phyloP scores from a whole-genome alignment of 208 protist species.

The Trypanosoma conorhini region DNA sequence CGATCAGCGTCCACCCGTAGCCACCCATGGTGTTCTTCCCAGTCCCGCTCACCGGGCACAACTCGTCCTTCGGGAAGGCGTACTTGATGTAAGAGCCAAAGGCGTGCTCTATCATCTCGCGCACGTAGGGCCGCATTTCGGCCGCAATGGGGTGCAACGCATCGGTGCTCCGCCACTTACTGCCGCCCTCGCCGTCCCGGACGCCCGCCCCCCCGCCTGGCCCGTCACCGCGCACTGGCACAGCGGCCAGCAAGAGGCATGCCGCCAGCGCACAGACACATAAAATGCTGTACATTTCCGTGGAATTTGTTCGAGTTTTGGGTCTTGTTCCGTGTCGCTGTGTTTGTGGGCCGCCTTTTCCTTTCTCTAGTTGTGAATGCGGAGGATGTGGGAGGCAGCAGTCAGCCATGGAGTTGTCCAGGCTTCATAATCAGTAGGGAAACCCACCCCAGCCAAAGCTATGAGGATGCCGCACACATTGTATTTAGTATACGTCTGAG shows the following conservation, averaged over 20 bases:
- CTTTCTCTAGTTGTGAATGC: too few species aligned
- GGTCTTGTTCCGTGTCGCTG: too few species aligned
- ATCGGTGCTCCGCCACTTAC: constrained; percentile 13
- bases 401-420: too few species aligned
- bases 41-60: constrained; percentile 62
- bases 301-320: too few species aligned
- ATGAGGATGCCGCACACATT: neutral
- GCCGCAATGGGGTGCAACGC: constrained; percentile 36
- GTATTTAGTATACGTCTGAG: neutral
- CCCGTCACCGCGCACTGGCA: neutral
- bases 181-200: neutral
- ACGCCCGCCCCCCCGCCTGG: neutral
- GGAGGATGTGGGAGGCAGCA: too few species aligned
- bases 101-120: constrained; percentile 86
- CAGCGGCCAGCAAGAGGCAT: neutral
- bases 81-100: constrained; percentile 83
- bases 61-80: constrained; percentile 91
- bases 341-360: too few species aligned
- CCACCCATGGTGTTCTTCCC: constrained; percentile 46
- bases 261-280: neutral
- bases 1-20: constrained; percentile 79
- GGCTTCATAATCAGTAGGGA: too few species aligned
- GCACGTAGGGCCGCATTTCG: constrained; percentile 56
- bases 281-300: neutral
- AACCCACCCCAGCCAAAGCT: neutral